These are phyloP conservation scores for Calonectria pteridis DNA, from an alignment of 2,329 filamentous ascomycete genomes.

Conservation along the genomic window DNA sequence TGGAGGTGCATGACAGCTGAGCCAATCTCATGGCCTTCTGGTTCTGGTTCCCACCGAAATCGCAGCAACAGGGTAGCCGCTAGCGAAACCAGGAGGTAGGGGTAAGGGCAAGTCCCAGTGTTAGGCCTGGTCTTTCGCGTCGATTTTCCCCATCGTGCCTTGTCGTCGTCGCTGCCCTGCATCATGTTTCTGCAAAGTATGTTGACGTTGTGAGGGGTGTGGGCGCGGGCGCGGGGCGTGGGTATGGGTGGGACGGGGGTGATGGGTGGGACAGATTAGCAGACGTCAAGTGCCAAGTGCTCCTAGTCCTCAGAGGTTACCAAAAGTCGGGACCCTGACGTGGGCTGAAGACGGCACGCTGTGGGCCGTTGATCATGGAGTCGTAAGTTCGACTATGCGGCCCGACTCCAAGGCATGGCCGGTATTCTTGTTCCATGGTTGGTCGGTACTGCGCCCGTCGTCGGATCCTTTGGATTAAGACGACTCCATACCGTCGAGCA, in stretches of 20 bases:
- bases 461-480: not conserved
- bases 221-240: not conserved
- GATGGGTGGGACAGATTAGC: not conserved
- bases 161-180: slow-evolving; percentile 3
- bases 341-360: not conserved
- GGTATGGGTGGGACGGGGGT: not conserved
- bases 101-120: slow-evolving; percentile 16
- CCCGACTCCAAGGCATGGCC: slow-evolving; percentile 14
- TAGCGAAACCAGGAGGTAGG: not conserved
- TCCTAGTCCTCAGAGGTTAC: not conserved
- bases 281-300: slow-evolving; percentile 11
- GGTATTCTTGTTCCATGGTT: not conserved
- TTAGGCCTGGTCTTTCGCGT: slow-evolving; percentile 7
- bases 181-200: slow-evolving; percentile 10
- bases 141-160: not conserved
- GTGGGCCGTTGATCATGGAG: slow-evolving; percentile 1
- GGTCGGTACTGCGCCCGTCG: not conserved
- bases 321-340: slow-evolving; percentile 9
- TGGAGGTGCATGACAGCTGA: not conserved
- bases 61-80: slow-evolving; percentile 8
- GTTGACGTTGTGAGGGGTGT: not conserved
- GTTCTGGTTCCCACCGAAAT: not conserved
- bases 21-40: not conserved
- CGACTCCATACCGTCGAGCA: not conserved
- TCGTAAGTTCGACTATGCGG: slow-evolving; percentile 8